These are phyloP conservation scores for Colletotrichum musicola DNA, from an alignment of 2,329 filamentous ascomycete species.

Conservation along the genomic window DNA sequence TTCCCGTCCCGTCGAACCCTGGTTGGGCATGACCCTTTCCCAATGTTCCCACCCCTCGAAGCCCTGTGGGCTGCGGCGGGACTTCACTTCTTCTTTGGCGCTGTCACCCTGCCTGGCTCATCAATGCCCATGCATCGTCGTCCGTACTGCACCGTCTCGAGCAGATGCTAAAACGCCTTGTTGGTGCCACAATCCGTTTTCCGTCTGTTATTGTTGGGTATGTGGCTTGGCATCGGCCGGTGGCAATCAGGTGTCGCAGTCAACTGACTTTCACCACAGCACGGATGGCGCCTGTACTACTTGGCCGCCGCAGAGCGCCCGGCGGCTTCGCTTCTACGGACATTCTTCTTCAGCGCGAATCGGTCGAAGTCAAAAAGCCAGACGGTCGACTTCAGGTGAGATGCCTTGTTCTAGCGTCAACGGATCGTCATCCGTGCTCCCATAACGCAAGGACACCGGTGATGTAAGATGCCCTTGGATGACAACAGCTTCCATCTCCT, in stretches of 20 bases:
- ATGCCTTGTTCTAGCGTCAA: not conserved
- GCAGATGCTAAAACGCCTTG: slow-evolving; percentile 8
- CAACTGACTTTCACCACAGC: not conserved
- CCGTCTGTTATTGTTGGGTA: not conserved
- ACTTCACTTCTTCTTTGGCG: slow-evolving; percentile 23
- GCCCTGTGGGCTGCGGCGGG: slow-evolving; percentile 17
- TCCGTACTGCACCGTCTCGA: slow-evolving; percentile 11
- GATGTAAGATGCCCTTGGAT: slow-evolving; percentile 24
- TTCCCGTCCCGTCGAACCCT: slow-evolving; percentile 14
- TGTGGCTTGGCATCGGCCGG: slow-evolving; percentile 8
- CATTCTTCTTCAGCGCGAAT: slow-evolving; percentile 16
- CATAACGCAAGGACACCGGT: slow-evolving; percentile 7
- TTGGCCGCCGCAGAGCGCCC: not conserved
- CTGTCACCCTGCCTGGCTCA: slow-evolving; percentile 28
- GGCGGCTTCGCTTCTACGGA: not conserved
- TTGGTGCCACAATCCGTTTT: slow-evolving; percentile 29
- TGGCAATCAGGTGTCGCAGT: slow-evolving; percentile 13
- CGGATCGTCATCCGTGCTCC: slow-evolving; percentile 23
- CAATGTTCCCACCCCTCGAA: slow-evolving; percentile 10
- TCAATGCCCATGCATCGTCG: slow-evolving; percentile 23
- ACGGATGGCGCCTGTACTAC: not conserved
- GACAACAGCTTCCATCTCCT: not conserved
- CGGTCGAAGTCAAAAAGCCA: slow-evolving; percentile 2
- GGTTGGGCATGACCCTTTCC: slow-evolving; percentile 3
- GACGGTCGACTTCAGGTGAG: slow-evolving; percentile 30